Percentiles rank a stretch among this genome's conserved stretches.
Conservation (phyloP, 1,284 basidiomycete species). For the Cutaneotrichosporon cyanovorans region DNA sequence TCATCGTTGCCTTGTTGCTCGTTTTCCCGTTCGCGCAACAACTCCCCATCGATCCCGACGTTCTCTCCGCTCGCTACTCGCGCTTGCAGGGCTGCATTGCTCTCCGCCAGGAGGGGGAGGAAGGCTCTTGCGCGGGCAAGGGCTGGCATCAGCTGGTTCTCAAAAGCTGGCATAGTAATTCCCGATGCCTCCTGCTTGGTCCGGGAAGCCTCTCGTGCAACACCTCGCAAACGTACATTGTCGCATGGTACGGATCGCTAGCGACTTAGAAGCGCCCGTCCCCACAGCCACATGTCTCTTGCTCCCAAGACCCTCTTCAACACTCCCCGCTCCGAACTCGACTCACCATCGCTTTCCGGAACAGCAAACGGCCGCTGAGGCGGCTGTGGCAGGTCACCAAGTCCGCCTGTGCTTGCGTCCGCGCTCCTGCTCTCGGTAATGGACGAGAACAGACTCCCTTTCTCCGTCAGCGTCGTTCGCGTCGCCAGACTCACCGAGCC, state of each 20-base stretch:
- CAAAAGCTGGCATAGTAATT: neutral
- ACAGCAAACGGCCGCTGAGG: slow-evolving; percentile 4
- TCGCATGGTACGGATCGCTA: too few relatives aligned
- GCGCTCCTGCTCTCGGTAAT: neutral
- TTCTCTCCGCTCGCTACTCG: slow-evolving; percentile 22
- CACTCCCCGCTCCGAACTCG: neutral
- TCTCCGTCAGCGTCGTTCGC: slow-evolving; percentile 1
- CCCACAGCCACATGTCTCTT: neutral
- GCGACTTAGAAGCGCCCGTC: too few relatives aligned
- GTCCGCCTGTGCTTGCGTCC: too few relatives aligned
- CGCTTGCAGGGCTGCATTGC: slow-evolving; percentile 27
- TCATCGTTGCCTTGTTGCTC: neutral
- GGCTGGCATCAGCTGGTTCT: slow-evolving; percentile 13
- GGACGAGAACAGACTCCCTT: slow-evolving; percentile 15
- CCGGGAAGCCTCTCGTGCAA: too few relatives aligned
- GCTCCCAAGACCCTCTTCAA: neutral
- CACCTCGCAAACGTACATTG: too few relatives aligned
- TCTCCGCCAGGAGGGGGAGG: slow-evolving; percentile 29
- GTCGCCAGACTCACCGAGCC: slow-evolving; percentile 5
- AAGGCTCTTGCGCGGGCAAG: slow-evolving; percentile 34
- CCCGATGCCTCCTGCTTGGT: neutral
- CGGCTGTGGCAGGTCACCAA: too few relatives aligned
- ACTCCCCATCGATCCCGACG: slow-evolving; percentile 29
- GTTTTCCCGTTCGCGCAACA: slow-evolving; percentile 2
- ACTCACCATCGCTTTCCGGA: slow-evolving; percentile 16